Percentiles rank a stretch among this genome's conserved stretches.
Conservation (phyloP, 2,329 filamentous ascomycete genomes). For the Leptosphaerulina australis region DNA sequence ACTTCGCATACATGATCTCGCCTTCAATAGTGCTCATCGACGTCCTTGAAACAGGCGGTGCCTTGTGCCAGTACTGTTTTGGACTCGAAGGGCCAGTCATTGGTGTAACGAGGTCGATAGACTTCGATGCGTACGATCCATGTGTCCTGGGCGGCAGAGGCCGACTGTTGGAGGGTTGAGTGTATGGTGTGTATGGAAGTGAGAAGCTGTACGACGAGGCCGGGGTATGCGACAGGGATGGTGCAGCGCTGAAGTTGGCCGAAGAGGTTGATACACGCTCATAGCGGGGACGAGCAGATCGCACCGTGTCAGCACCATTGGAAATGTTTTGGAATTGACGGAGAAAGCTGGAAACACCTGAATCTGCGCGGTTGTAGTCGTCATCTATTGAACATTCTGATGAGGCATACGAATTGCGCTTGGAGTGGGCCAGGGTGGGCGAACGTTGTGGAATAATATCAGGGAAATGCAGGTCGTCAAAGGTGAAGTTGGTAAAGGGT, state of each 20-base stretch:
- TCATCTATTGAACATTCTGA: conserved; percentile 52
- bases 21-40: conserved; percentile 46
- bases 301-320: conserved; percentile 32
- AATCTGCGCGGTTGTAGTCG: conserved; percentile 36
- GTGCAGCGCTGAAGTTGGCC: conserved; percentile 47
- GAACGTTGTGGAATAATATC: conserved; percentile 57
- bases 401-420: conserved; percentile 50
- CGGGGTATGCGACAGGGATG: conserved; percentile 56
- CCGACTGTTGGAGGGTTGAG: conserved; percentile 29
- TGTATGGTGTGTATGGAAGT: conserved; percentile 47
- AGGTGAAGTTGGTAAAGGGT: conserved; percentile 46
- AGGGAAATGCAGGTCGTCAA: conserved; percentile 47
- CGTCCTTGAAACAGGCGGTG: conserved; percentile 39
- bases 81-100: conserved; percentile 46
- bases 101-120: conserved; percentile 54
- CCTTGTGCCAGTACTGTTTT: conserved; percentile 44
- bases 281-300: conserved; percentile 43
- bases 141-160: conserved; percentile 49
- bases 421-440: conserved; percentile 50
- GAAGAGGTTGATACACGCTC: conserved; percentile 45
- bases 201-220: conserved; percentile 54
- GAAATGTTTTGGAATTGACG: conserved; percentile 49
- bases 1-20: conserved; percentile 47
- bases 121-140: conserved; percentile 48
- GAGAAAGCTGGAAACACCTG: conserved; percentile 51